Evolutionary conservation across 2,329 filamentous ascomycete genomes (phyloP).

Genomic region (Cordyceps farinosa): DNA sequence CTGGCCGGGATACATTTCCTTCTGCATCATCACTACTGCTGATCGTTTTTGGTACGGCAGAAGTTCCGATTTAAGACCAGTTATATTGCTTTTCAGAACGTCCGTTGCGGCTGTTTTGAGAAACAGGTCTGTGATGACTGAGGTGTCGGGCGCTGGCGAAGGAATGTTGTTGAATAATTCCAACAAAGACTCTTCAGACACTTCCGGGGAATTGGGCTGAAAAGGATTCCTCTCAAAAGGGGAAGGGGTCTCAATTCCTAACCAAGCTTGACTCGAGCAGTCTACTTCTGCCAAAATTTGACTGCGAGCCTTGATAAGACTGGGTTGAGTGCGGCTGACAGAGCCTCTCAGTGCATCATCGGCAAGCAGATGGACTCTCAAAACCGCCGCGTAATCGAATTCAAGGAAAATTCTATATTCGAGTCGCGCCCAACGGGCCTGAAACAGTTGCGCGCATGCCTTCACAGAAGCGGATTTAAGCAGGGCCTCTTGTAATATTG

Average conservation of each 20-base stretch:
- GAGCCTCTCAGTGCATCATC: constrained; percentile 57
- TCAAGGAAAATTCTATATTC: constrained; percentile 32
- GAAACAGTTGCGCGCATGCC: constrained; percentile 31
- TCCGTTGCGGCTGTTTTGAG: constrained; percentile 51
- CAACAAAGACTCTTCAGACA: constrained; percentile 49
- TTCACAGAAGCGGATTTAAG: constrained; percentile 26
- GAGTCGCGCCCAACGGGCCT: constrained; percentile 41
- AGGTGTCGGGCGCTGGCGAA: constrained; percentile 59
- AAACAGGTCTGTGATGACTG: constrained; percentile 46
- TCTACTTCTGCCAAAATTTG: constrained; percentile 52
- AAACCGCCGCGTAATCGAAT: constrained; percentile 25
- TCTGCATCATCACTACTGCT: constrained; percentile 78
- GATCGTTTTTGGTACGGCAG: constrained; percentile 79
- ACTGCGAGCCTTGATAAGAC: constrained; percentile 44
- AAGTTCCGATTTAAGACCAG: constrained; percentile 61
- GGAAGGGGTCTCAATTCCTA: constrained; percentile 35
- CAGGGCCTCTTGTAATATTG: constrained; percentile 28
- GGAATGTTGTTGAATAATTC: constrained; percentile 71
- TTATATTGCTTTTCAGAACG: constrained; percentile 50
- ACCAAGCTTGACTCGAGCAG: constrained; percentile 54
- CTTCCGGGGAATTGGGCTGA: constrained; percentile 26
- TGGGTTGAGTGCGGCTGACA: constrained; percentile 46
- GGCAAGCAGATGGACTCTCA: constrained; percentile 61
- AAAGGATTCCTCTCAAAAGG: constrained; percentile 27
- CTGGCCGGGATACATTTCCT: constrained; percentile 63